Base-by-base conservation (phyloP, 345 rosid genomes). In the Trapa bicornis region DNA sequence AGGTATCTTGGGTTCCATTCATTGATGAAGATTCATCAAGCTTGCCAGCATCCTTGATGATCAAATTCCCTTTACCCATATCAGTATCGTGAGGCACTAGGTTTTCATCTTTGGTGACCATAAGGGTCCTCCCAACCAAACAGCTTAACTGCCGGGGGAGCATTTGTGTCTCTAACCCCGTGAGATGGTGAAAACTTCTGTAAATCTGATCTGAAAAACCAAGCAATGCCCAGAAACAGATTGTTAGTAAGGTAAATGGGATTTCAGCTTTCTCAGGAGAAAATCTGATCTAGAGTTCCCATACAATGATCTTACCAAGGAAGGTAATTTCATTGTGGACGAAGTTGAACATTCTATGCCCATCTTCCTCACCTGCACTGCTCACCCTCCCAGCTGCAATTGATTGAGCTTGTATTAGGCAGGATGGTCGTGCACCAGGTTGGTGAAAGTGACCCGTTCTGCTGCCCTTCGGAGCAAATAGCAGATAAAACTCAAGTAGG, bases 401-500 rank as follows among this genome's bases (percentile, higher is more conserved):
- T 32, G 64, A 29, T 47, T 32, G 64, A 29, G 50, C 65, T 58
- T 58, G 50, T 36, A 39, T 76, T 79, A 38, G 71, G 83, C 71
- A 68, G 70, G 17, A 85, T 84, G 37, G 83, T 79, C 48, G 82
- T 79, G 65, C 83, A 84, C 3, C 93, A 88, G 63, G 74, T 75
- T 35, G 86, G 89, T 4, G 89, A 87, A 73, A 84, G 75, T 68
- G 83, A 87, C 72, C 79, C 72, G 22, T 78, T 77, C 48, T 68
- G 74, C 80, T 84, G 91, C 14, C 75, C 61, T 58, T 82, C 81
- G 0, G 87, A 78, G 66, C 65, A 79, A 65, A 73, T 66, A 4
- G 78, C 65, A 62, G 92, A 86, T 61, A 89, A 66, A 45, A 87
- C 84, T 6, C 94, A 87, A 17, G 81, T 76, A 22, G 92, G 92